A percentile compares a stretch with the other conserved stretches of the same genome.
These are phyloP conservation scores for Hygrocybe punicea DNA, from an alignment of 768 basidiomycete genomes.

Conservation along the genomic window DNA sequence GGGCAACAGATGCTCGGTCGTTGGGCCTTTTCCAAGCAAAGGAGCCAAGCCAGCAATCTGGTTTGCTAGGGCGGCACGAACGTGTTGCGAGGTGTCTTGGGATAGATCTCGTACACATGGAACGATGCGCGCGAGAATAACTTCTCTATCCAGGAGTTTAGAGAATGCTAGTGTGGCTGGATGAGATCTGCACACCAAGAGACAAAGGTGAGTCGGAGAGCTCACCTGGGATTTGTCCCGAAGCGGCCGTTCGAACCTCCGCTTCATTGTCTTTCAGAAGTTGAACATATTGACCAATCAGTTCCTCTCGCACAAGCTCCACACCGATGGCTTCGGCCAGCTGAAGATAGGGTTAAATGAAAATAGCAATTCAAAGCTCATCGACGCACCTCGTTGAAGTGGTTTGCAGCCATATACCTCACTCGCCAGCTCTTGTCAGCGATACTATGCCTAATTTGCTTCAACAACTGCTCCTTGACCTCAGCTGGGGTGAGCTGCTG, in stretches of 20 bases:
- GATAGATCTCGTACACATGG: conserved; percentile 94
- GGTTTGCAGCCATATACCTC: conserved; percentile 95
- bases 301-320: conserved; percentile 88
- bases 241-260: conserved; percentile 93
- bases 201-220: conserved; percentile 9
- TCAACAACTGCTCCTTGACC: conserved; percentile 84
- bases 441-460: conserved; percentile 83
- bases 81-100: conserved; percentile 93
- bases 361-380: background rate
- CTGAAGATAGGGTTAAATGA: conserved; percentile 36
- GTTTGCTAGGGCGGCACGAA: conserved; percentile 91
- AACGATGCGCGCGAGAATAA: conserved; percentile 87
- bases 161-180: conserved; percentile 68
- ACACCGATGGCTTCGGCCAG: conserved; percentile 87
- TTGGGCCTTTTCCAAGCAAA: conserved; percentile 86
- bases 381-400: conserved; percentile 82
- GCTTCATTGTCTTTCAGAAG: conserved; percentile 98
- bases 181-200: background rate
- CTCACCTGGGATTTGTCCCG: conserved; percentile 93
- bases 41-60: conserved; percentile 97
- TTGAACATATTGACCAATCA: conserved; percentile 89
- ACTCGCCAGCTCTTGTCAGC: conserved; percentile 98
- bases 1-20: conserved; percentile 94
- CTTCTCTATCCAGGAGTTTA: conserved; percentile 87
- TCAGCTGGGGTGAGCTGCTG: conserved; percentile 81